phyloP scores from a whole-genome alignment of 2,329 filamentous ascomycete species.

The Penicillium verrucosum region DNA sequence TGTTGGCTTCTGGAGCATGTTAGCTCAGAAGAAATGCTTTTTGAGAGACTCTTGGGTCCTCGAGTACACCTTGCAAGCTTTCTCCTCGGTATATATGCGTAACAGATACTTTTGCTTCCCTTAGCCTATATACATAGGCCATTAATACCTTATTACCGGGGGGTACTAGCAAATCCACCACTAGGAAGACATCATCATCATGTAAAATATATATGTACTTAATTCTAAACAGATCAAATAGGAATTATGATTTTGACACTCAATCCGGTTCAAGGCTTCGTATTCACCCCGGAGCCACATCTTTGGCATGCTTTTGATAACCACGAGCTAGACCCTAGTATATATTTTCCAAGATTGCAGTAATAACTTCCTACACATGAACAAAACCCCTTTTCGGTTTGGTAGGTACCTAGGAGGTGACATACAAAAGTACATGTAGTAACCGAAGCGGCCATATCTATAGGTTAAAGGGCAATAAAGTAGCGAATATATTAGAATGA shows the following conservation, averaged over 20 bases:
- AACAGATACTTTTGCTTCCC: neutral
- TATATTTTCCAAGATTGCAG: neutral
- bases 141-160: no score
- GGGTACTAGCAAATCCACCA: neutral
- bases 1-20: neutral
- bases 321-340: neutral
- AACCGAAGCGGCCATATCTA: neutral
- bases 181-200: neutral
- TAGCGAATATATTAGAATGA: neutral
- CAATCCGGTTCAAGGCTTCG: neutral
- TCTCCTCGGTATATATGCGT: neutral
- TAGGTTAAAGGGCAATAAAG: neutral
- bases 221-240: neutral
- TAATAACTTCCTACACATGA: neutral
- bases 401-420: neutral
- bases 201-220: no score
- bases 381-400: neutral
- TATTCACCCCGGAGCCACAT: neutral
- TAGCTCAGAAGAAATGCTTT: neutral
- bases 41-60: neutral
- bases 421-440: neutral
- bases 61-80: neutral
- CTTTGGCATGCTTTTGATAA: neutral
- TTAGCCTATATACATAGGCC: neutral
- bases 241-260: neutral